phyloP scores from a whole-genome alignment of 163 green algal species.

The Chloroidium sp. region DNA sequence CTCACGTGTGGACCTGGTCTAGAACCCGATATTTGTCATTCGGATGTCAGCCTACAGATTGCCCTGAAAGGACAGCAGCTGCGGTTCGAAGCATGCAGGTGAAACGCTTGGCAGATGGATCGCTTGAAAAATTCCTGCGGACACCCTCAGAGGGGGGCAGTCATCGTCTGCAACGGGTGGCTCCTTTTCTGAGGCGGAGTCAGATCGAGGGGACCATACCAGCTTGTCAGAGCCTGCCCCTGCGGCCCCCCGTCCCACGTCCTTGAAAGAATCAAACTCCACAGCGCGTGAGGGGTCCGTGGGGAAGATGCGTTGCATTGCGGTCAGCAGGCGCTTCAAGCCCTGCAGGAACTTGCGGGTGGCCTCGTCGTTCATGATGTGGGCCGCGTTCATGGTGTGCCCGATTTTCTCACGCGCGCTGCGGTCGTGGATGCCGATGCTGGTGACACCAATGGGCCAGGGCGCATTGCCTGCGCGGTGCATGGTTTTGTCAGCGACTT shows the following conservation, averaged over 20 bases:
- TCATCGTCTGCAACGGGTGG: too few species aligned
- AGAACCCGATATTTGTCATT: too few species aligned
- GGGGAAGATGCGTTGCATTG: conserved; percentile 74
- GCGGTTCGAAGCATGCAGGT: too few species aligned
- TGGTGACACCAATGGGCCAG: conserved; percentile 98
- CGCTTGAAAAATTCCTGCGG: too few species aligned
- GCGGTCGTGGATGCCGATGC: conserved; percentile 95
- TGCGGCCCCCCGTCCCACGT: conserved; percentile 44
- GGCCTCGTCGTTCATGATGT: conserved; percentile 98
- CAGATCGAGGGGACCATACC: conserved; percentile 8
- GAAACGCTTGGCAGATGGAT: too few species aligned
- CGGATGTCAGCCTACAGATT: too few species aligned
- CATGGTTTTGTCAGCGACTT: neutral
- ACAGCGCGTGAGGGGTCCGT: conserved; percentile 76
- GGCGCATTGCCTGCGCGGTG: conserved; percentile 66
- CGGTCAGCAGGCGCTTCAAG: conserved; percentile 88
- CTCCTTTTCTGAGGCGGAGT: too few species aligned
- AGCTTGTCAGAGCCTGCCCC: conserved; percentile 56
- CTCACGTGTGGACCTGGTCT: too few species aligned
- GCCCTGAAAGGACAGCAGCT: too few species aligned
- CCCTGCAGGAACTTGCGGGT: conserved; percentile 86
- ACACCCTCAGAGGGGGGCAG: too few species aligned
- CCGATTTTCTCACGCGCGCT: conserved; percentile 92
- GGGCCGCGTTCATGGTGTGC: conserved; percentile 71
- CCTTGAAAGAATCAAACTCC: conserved; percentile 69